Evolutionary conservation across 1,139 yeast species (phyloP), one percentile per base, ranked within the genome.

Genomic region (Kluyveromyces sp.): DNA sequence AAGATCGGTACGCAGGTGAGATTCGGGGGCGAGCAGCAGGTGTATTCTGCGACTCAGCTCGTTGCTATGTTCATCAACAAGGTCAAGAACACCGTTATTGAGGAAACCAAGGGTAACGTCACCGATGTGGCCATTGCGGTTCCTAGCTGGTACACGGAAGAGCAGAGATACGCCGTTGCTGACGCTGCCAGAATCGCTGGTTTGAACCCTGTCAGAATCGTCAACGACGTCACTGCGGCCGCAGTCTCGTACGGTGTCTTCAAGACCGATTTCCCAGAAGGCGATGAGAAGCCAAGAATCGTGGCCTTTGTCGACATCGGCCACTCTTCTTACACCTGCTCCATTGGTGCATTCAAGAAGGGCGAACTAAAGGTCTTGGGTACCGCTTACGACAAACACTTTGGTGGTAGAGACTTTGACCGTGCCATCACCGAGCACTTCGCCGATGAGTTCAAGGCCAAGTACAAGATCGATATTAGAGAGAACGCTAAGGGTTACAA

Each of bases 231-330:
- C 53, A 89, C 98, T 48, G 97, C 98, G 50, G 98, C 98, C 48
- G 97, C 96, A 56, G 96, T 94, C 54, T 95, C 96, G 56, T 94
- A 92, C 73, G 98, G 98, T 75, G 96, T 92, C 50, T 92, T 92
- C 82, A 89, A 92, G 78, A 80, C 85, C 46, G 94, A 86, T 62
- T 85, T 92, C 57, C 92, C 95, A 67, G 87, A 85, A 55, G 61
- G 55, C 39, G 64, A 60, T 29, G 96, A 87, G 68, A 84, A 83
- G 68, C 83, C 92, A 61, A 82, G 84, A 73, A 83, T 78, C 63
- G 87, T 92, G 57, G 96, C 95, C 35, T 85, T 92, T 60, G 80
- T 92, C 49, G 99, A 92, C 69, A 86, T 94, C 67, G 99, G 99
- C 58, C 95, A 92, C 75, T 87, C 97, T 42, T 81, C 95, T 43